Conservation (phyloP, 2,329 filamentous ascomycete genomes). For the Aspergillus calidoustus region DNA sequence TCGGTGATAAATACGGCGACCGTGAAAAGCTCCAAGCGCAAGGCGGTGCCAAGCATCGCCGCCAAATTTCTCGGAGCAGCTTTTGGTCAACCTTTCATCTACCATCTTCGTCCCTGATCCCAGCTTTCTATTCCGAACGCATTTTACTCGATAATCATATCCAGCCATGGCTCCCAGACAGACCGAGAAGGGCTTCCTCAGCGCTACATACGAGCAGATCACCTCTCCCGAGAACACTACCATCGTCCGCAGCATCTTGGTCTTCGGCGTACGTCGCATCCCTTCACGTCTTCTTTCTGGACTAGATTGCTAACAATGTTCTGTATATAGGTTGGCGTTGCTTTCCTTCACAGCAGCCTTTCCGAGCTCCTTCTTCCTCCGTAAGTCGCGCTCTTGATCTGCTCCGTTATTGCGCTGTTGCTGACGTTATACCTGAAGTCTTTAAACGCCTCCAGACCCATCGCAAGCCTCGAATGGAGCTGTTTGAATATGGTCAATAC, state of each 20-base stretch:
- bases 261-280: constrained; percentile 66
- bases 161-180: constrained; percentile 67
- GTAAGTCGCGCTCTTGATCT: constrained; percentile 43
- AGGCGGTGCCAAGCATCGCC: constrained; percentile 32
- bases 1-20: constrained; percentile 32
- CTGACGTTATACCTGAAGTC: constrained; percentile 20
- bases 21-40: constrained; percentile 39
- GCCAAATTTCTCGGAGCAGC: constrained; percentile 40
- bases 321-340: constrained; percentile 62
- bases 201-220: constrained; percentile 64
- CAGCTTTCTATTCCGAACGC: constrained; percentile 12
- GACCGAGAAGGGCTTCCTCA: constrained; percentile 58
- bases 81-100: constrained; percentile 10
- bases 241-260: constrained; percentile 68
- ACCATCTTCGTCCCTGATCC: constrained; percentile 18
- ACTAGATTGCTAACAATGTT: constrained; percentile 18
- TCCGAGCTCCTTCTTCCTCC: constrained; percentile 70
- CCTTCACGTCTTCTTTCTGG: neutral
- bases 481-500: neutral
- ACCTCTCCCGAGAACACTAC: constrained; percentile 71
- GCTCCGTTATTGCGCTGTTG: constrained; percentile 22
- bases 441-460: constrained; percentile 23
- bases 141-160: constrained; percentile 6
- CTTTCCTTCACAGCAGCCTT: constrained; percentile 70
- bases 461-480: neutral